Base-by-base conservation (phyloP, 257 asterid genomes). In the Verbena officinalis region DNA sequence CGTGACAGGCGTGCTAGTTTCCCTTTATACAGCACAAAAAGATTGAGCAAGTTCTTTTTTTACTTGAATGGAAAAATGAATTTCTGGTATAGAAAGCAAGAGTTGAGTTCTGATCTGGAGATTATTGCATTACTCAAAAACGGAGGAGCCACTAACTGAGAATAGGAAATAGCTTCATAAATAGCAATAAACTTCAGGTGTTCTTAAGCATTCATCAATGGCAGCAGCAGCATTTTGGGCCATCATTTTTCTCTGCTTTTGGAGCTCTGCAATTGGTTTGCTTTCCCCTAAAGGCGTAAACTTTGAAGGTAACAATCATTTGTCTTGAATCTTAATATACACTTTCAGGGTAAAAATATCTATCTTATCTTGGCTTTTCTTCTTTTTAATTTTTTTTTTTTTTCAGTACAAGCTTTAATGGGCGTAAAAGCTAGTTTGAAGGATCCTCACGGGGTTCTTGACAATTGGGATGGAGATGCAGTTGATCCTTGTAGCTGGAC, bases 401-500 rank as follows among this genome's bases (percentile, higher is more conserved):
- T 22, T 71, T 23, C 73, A 93, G 99, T 93, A n/a, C 95, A 90
- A 93, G 99, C 99, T 75, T 82, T 93, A 55, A 88, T 93, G 87
- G 87, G 84, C 13, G 80, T 93, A 69, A 93, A 87, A 79, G 62
- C 73, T 74, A 82, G 80, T 31, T 62, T 93, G 64, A 78, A 76
- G 82, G 99, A 93, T 84, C 97, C 99, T 53, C 90, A 77, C 73
- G 95, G 97, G 44, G 95, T 93, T 57, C 97, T 93, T 77, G 96
- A 93, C 31, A 88, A 86, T 64, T 93, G 99, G 99, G 99, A 93
- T 84, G 89, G 88, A 45, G 82, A 85, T 67, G 86, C 97, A 5
- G 99, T 93, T 75, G 99, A 93, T 81, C 99, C 99, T 23, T 93
- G 99, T 86, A 87, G 97, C 78, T 93, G 99, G 99, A 79, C 97